Evolutionary conservation across 2,329 filamentous ascomycete species (phyloP).

Genomic region (Mycosphaerella sp.): DNA sequence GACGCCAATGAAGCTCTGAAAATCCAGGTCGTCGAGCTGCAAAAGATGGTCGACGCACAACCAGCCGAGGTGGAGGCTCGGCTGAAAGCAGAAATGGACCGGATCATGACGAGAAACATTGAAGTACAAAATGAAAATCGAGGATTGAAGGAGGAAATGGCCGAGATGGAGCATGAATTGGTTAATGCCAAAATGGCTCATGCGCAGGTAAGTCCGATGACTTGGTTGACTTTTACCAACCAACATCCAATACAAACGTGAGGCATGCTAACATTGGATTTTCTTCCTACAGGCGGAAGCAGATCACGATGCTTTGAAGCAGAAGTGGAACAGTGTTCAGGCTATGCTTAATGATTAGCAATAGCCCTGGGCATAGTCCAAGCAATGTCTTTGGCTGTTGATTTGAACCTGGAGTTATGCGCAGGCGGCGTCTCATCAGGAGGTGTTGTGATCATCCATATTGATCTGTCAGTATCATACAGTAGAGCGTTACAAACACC

Average conservation of each 20-base stretch:
- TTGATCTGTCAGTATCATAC: too few relatives aligned
- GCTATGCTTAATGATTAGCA: constrained; percentile 36
- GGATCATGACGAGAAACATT: constrained; percentile 84
- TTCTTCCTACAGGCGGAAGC: constrained; percentile 42
- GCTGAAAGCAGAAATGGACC: constrained; percentile 78
- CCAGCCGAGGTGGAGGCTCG: constrained; percentile 74
- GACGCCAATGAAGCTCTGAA: constrained; percentile 86
- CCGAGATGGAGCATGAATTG: constrained; percentile 84
- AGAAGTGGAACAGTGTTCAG: constrained; percentile 45
- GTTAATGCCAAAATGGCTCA: constrained; percentile 92
- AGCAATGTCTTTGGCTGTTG: too few relatives aligned
- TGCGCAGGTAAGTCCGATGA: constrained; percentile 71
- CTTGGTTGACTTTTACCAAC: too few relatives aligned
- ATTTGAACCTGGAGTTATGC: too few relatives aligned
- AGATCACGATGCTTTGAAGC: constrained; percentile 45
- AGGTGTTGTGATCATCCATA: too few relatives aligned
- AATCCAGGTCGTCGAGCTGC: constrained; percentile 77
- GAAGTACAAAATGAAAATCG: constrained; percentile 93
- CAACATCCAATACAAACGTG: constrained; percentile 11
- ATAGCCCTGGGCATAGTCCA: too few relatives aligned
- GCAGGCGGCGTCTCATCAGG: too few relatives aligned
- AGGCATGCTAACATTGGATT: too few relatives aligned
- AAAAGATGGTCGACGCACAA: constrained; percentile 81
- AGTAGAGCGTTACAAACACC: too few relatives aligned
- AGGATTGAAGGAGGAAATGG: constrained; percentile 78